A percentile compares a stretch with the other conserved stretches of the same genome.
These are phyloP conservation scores for Ophiosphaerella korrae DNA, from an alignment of 2,329 filamentous ascomycete species.

Conservation along the genomic window DNA sequence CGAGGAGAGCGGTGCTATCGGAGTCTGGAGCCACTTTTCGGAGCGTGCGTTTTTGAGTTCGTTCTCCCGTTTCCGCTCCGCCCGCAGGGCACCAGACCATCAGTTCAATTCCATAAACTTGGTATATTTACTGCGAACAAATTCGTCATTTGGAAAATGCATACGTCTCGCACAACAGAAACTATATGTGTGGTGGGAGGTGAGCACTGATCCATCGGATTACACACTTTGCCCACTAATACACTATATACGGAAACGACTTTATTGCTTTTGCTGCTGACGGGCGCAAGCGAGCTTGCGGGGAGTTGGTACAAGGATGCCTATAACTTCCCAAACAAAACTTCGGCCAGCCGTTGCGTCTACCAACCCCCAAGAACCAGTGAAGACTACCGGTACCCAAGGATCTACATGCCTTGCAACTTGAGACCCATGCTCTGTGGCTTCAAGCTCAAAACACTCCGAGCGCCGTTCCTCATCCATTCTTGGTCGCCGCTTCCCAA, in stretches of 20 bases:
- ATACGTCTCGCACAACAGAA: neutral
- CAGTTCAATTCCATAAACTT: conserved; percentile 1
- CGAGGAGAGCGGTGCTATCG: conserved; percentile 30
- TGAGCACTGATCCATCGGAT: conserved; percentile 5
- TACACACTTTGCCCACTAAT: conserved; percentile 3
- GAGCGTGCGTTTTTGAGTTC: conserved; percentile 40
- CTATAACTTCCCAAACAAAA: conserved; percentile 33
- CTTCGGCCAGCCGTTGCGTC: conserved; percentile 37
- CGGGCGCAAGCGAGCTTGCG: conserved; percentile 32
- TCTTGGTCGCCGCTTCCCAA: neutral
- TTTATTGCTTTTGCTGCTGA: conserved; percentile 33
- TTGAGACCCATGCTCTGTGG: conserved; percentile 34
- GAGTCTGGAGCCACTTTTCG: conserved; percentile 35
- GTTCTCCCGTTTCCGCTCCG: conserved; percentile 37
- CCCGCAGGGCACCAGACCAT: conserved; percentile 32
- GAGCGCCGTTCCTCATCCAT: conserved; percentile 16
- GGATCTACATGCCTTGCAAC: conserved; percentile 32
- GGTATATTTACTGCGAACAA: neutral
- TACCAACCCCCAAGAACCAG: conserved; percentile 24
- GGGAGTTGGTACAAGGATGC: conserved; percentile 27
- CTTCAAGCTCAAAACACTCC: conserved; percentile 38
- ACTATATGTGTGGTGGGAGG: conserved; percentile 2
- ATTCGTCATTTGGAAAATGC: neutral
- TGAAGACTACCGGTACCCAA: conserved; percentile 25
- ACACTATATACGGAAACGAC: conserved; percentile 6